Conservation (phyloP, 257 asterid genomes). For the Fraxinus pennsylvanica region DNA sequence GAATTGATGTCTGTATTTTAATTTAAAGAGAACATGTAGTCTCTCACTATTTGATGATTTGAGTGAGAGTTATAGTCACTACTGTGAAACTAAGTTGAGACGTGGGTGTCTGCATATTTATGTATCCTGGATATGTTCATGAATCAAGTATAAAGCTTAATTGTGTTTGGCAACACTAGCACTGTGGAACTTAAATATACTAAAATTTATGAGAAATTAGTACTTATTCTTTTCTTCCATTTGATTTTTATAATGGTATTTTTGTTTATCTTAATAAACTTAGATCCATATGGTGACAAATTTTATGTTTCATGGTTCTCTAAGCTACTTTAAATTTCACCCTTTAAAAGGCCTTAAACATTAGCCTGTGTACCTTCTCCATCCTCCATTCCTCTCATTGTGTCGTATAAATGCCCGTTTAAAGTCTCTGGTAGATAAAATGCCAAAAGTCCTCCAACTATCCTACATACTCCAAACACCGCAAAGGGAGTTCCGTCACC, state of each 20-base stretch:
- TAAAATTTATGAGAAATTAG: background rate
- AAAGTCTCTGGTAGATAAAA: slow-evolving; percentile 75
- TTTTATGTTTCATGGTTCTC: background rate
- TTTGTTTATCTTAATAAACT: background rate
- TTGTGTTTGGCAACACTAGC: background rate
- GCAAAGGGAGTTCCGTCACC: slow-evolving; percentile 64
- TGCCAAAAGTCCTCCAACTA: slow-evolving; percentile 65
- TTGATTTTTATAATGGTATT: background rate
- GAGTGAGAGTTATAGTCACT: background rate
- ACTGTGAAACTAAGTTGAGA: background rate
- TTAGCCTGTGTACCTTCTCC: slow-evolving; percentile 32
- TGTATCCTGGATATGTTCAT: background rate
- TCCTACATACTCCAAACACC: slow-evolving; percentile 66
- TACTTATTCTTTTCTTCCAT: background rate
- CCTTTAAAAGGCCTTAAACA: background rate
- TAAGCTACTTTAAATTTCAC: background rate
- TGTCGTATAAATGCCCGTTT: slow-evolving; percentile 68
- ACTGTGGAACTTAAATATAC: background rate
- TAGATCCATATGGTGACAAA: background rate
- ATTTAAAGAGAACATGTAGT: background rate
- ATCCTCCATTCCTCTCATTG: slow-evolving; percentile 69
- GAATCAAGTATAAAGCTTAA: background rate
- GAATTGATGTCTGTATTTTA: background rate
- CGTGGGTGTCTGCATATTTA: background rate
- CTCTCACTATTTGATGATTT: background rate